A percentile compares a stretch with the other conserved stretches of the same genome.
Conservation (phyloP, 768 basidiomycete species). For the Amylocystis lapponica region DNA sequence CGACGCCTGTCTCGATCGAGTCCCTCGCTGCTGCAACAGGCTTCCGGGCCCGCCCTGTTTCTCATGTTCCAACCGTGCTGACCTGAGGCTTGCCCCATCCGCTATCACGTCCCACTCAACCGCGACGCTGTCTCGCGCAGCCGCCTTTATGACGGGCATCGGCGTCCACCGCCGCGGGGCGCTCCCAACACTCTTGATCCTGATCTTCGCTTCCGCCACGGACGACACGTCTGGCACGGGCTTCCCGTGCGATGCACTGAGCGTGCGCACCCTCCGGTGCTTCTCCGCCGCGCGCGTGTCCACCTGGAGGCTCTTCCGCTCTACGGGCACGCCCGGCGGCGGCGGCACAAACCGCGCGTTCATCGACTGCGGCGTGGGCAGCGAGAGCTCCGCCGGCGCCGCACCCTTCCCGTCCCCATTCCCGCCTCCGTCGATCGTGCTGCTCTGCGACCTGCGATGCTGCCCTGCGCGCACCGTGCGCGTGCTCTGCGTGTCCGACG, state of each 20-base stretch:
- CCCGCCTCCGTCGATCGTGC: neutral
- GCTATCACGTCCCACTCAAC: constrained; percentile 5
- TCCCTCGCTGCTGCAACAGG: too few relatives aligned
- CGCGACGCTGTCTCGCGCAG: constrained; percentile 13
- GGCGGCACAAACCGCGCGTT: neutral
- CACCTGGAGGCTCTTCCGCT: neutral
- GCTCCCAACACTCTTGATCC: constrained; percentile 14
- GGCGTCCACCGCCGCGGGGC: constrained; percentile 12
- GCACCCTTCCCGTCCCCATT: constrained; percentile 6
- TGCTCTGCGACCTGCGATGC: neutral
- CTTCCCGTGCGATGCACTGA: too few relatives aligned
- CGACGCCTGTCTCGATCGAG: too few relatives aligned
- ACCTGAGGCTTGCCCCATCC: neutral
- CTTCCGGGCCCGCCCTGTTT: too few relatives aligned
- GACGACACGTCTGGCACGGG: neutral
- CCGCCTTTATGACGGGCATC: constrained; percentile 6
- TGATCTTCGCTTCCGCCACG: neutral
- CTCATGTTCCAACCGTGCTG: neutral
- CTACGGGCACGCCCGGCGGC: neutral
- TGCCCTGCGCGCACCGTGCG: too few relatives aligned
- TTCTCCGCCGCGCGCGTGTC: too few relatives aligned
- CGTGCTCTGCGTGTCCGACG: too few relatives aligned
- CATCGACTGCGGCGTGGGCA: constrained; percentile 14
- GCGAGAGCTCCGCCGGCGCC: constrained; percentile 2
- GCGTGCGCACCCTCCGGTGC: neutral